Evolutionary conservation across 148 eudicot genomes (phyloP).

Genomic region (Diospyros kaki): DNA sequence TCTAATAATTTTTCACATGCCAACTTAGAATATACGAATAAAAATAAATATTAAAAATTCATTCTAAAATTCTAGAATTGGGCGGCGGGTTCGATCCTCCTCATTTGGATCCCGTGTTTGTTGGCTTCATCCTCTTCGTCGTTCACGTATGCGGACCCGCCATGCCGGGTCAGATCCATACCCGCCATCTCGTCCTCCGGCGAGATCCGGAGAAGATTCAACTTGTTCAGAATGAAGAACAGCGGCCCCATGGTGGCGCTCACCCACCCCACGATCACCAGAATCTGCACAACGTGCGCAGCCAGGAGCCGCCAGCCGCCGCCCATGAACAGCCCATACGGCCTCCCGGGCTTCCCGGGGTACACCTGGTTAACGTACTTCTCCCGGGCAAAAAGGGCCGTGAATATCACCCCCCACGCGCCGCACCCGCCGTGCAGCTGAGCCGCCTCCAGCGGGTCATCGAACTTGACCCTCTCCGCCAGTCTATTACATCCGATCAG

Average conservation of each 20-base stretch:
- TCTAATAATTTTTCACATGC: neutral
- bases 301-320: constrained; percentile 54
- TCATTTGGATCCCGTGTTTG: constrained; percentile 31
- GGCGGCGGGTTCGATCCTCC: constrained; percentile 23
- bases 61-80: neutral
- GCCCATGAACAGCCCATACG: constrained; percentile 65
- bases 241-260: constrained; percentile 60
- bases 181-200: constrained; percentile 61
- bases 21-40: neutral
- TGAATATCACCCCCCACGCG: constrained; percentile 57
- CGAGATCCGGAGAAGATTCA: constrained; percentile 40
- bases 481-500: constrained; percentile 43
- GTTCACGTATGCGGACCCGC: constrained; percentile 57
- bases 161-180: constrained; percentile 71
- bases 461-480: constrained; percentile 41
- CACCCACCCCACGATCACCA: constrained; percentile 56
- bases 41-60: too few relatives aligned
- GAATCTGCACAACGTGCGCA: constrained; percentile 51
- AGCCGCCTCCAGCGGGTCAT: constrained; percentile 64
- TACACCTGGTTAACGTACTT: constrained; percentile 53
- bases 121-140: constrained; percentile 32
- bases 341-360: constrained; percentile 32
- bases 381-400: constrained; percentile 50
- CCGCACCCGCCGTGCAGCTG: constrained; percentile 69
- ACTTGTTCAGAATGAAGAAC: constrained; percentile 34